Evolutionary conservation across 148 eudicot genomes (phyloP).

Genomic region (Vaccinium myrtillus): DNA sequence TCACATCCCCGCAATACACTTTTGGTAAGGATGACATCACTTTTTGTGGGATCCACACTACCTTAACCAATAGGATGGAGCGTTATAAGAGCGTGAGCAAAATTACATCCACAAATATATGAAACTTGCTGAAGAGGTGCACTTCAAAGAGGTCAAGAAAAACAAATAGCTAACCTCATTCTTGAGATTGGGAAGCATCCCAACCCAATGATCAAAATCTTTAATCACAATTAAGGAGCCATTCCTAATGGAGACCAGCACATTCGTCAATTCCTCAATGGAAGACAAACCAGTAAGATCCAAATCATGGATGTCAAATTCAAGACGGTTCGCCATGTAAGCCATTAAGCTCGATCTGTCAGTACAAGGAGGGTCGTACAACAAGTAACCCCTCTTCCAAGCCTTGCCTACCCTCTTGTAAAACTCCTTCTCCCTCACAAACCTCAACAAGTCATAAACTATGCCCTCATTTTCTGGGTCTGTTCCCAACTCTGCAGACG

Average conservation of each 20-base stretch:
- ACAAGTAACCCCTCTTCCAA: not conserved
- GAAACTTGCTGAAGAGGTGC: too few relatives aligned
- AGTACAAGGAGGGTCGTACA: not conserved
- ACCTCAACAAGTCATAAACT: not conserved
- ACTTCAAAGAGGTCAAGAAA: not conserved
- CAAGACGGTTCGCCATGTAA: too few relatives aligned
- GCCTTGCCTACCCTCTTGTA: not conserved
- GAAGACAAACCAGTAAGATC: not conserved
- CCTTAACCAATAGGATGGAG: too few relatives aligned
- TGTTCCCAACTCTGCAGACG: too few relatives aligned
- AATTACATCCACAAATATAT: too few relatives aligned
- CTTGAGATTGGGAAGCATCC: too few relatives aligned
- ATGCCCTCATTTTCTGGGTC: too few relatives aligned
- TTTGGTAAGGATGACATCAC: too few relatives aligned
- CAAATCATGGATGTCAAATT: too few relatives aligned
- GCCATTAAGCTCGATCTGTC: not conserved
- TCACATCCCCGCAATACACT: too few relatives aligned
- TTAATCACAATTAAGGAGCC: not conserved
- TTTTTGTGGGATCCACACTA: not conserved
- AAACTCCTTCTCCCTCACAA: not conserved
- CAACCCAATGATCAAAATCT: not conserved
- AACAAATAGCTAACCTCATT: not conserved
- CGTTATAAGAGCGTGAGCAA: too few relatives aligned
- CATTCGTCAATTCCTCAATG: not conserved
- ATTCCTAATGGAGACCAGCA: not conserved